phyloP scores from a whole-genome alignment of 306 rosid genomes.

The Cicer yamashitae region DNA sequence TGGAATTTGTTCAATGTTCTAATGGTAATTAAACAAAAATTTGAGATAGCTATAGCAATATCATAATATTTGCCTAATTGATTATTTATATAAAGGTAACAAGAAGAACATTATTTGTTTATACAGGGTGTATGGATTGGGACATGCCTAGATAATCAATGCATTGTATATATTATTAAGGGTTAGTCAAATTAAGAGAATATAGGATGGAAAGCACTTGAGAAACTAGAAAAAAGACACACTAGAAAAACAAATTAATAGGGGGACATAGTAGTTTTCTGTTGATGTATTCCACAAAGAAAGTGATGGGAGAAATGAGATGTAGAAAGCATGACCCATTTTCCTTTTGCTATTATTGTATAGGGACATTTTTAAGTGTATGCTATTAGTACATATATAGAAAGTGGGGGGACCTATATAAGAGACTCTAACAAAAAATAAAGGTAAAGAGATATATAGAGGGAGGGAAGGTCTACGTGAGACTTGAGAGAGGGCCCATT shows the following conservation, averaged over 20 bases:
- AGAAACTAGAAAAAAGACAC: constrained; percentile 32
- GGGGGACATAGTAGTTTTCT: constrained; percentile 46
- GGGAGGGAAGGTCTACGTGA: not conserved
- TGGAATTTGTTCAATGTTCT: too few relatives aligned
- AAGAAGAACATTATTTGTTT: constrained; percentile 25
- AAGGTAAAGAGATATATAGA: not conserved
- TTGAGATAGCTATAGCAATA: not conserved
- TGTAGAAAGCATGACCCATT: constrained; percentile 59
- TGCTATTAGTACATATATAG: constrained; percentile 38
- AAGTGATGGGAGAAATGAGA: constrained; percentile 54
- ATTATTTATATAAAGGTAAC: not conserved
- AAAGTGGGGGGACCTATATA: constrained; percentile 46
- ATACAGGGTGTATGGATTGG: constrained; percentile 37
- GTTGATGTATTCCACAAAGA: constrained; percentile 55
- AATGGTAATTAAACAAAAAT: not conserved
- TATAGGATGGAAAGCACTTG: constrained; percentile 51
- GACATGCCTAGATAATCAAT: constrained; percentile 25
- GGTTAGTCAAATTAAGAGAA: constrained; percentile 44
- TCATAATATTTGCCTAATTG: constrained; percentile 16
- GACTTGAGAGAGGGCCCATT: constrained; percentile 52
- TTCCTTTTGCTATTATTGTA: constrained; percentile 50
- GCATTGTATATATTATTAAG: constrained; percentile 11
- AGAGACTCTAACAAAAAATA: constrained; percentile 28
- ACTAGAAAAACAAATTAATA: constrained; percentile 23
- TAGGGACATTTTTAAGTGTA: constrained; percentile 44